These are phyloP conservation scores for Cercospora citrullina DNA, from an alignment of 2,329 filamentous ascomycete genomes.

Conservation along the genomic window DNA sequence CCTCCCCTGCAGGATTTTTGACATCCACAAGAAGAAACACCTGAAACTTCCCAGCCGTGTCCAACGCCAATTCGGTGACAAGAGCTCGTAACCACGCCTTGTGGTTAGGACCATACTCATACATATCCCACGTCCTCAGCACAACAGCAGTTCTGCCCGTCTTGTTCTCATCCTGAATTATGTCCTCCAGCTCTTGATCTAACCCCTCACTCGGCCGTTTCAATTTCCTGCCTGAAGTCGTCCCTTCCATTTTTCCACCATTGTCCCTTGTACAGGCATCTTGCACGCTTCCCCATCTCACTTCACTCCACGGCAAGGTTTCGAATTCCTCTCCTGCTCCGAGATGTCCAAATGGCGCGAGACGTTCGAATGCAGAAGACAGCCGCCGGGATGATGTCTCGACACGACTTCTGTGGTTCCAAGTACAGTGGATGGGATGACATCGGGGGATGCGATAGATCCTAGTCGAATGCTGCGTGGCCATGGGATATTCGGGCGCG, in stretches of 20 bases:
- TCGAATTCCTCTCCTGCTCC: not conserved
- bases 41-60: slow-evolving; percentile 79
- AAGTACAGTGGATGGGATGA: not conserved
- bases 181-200: not conserved
- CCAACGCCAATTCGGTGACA: slow-evolving; percentile 76
- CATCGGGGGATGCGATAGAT: not conserved
- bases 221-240: not conserved
- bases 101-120: slow-evolving; percentile 72
- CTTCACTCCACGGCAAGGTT: not conserved
- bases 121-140: slow-evolving; percentile 77
- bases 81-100: slow-evolving; percentile 75
- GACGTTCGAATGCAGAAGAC: not conserved
- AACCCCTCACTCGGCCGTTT: not conserved
- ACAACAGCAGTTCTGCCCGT: slow-evolving; percentile 47
- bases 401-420: not conserved
- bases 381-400: not conserved
- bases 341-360: not conserved
- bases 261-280: not conserved
- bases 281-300: slow-evolving; percentile 1
- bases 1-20: slow-evolving; percentile 65
- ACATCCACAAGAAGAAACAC: slow-evolving; percentile 81
- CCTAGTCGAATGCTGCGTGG: not conserved
- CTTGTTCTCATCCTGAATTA: not conserved
- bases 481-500: not conserved
- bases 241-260: not conserved